A percentile compares a stretch with the other conserved stretches of the same genome.
Conservation (phyloP, 2,329 filamentous ascomycete species). For the Trichoderma cornu-damae region DNA sequence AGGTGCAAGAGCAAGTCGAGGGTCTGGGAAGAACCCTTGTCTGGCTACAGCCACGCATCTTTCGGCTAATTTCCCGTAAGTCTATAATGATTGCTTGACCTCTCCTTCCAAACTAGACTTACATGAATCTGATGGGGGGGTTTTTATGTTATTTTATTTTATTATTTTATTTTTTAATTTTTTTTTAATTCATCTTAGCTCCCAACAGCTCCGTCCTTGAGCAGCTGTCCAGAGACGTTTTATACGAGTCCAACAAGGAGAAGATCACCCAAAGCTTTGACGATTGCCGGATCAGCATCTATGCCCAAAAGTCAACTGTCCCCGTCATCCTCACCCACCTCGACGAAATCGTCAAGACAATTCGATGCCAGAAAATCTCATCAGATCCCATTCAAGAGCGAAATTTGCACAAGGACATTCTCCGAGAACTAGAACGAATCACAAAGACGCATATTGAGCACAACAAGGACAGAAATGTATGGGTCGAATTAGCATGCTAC, state of each 20-base stretch:
- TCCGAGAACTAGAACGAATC: slow-evolving; percentile 31
- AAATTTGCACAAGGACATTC: slow-evolving; percentile 22
- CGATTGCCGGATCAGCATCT: slow-evolving; percentile 29
- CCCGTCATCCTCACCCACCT: slow-evolving; percentile 35
- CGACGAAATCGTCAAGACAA: slow-evolving; percentile 27
- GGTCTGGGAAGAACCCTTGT: slow-evolving; percentile 40
- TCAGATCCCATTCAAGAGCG: slow-evolving; percentile 21
- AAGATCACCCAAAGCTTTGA: slow-evolving; percentile 25
- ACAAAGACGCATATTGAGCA: slow-evolving; percentile 32
- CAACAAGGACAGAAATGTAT: slow-evolving; percentile 23
- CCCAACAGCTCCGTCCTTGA: neutral
- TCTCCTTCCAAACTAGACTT: neutral
- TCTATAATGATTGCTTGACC: slow-evolving; percentile 8
- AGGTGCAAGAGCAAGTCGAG: slow-evolving; percentile 41
- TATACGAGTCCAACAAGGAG: slow-evolving; percentile 31
- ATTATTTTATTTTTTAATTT: too few species aligned
- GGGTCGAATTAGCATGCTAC: too few species aligned
- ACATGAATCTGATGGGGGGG: neutral
- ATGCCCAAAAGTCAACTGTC: slow-evolving; percentile 28
- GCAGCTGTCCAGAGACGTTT: slow-evolving; percentile 27
- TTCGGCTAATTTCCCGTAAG: slow-evolving; percentile 44
- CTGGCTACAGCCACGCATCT: slow-evolving; percentile 37
- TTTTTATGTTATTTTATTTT: too few species aligned
- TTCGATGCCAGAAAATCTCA: slow-evolving; percentile 28
- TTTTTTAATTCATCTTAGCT: too few species aligned